Evolutionary conservation across 1,284 basidiomycete genomes (phyloP).

Genomic region (Pseudozyma sp.): DNA sequence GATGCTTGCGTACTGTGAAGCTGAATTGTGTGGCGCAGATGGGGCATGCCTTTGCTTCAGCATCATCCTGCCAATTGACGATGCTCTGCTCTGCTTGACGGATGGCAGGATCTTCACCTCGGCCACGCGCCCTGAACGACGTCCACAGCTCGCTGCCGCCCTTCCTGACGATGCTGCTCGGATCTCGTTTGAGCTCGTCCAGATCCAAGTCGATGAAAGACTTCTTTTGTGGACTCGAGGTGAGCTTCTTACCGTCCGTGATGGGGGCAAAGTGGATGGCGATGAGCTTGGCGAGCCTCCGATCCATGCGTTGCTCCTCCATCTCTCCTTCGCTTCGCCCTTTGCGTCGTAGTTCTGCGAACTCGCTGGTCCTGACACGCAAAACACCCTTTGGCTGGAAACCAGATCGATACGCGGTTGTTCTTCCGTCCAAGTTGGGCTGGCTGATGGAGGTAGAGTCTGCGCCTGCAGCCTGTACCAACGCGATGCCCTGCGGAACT

Average conservation of each 20-base stretch:
- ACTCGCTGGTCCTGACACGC: constrained; percentile 52
- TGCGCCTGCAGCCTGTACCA: constrained; percentile 32
- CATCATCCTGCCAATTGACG: constrained; percentile 93
- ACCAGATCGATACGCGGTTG: constrained; percentile 48
- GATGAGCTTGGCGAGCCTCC: constrained; percentile 58
- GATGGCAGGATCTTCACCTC: constrained; percentile 42
- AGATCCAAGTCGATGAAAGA: constrained; percentile 42
- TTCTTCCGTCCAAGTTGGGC: constrained; percentile 17
- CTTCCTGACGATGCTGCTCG: constrained; percentile 30
- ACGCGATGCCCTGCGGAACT: constrained; percentile 49
- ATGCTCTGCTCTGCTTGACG: constrained; percentile 80
- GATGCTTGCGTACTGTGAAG: constrained; percentile 92
- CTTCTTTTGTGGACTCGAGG: constrained; percentile 17
- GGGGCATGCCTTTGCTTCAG: constrained; percentile 80
- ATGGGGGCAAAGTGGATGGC: constrained; percentile 51
- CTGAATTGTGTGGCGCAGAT: constrained; percentile 89
- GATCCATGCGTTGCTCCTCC: constrained; percentile 62
- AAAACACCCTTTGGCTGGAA: constrained; percentile 63
- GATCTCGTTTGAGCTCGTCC: constrained; percentile 46
- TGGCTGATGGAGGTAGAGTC: constrained; percentile 4
- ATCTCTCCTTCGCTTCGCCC: constrained; percentile 46
- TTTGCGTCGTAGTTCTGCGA: constrained; percentile 31
- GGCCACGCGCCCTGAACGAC: constrained; percentile 39
- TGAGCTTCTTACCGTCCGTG: constrained; percentile 18
- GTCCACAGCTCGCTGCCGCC: constrained; percentile 51